phyloP scores from a whole-genome alignment of 2,329 filamentous ascomycete species.

The Talaromyces marneffei region DNA sequence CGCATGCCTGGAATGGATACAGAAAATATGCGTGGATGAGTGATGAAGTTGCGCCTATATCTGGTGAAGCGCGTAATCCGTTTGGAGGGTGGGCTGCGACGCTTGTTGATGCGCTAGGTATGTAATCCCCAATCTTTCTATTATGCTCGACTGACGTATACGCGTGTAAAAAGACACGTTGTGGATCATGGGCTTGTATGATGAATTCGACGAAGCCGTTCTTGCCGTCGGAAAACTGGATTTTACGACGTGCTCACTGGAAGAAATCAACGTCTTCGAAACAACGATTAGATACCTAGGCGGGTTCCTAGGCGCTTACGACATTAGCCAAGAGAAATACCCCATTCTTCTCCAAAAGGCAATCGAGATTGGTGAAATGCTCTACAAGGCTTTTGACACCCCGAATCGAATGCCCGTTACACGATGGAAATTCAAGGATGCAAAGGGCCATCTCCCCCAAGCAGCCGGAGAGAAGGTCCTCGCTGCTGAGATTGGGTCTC shows the following conservation, averaged over 20 bases:
- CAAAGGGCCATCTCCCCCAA: slow-evolving; percentile 21
- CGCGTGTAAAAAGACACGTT: slow-evolving; percentile 55
- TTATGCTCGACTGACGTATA: too few relatives aligned
- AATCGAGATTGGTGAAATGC: slow-evolving; percentile 66
- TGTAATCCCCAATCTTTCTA: not conserved
- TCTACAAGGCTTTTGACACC: slow-evolving; percentile 77
- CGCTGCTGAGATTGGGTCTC: slow-evolving; percentile 35
- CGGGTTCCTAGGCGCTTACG: slow-evolving; percentile 74
- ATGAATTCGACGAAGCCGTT: slow-evolving; percentile 71
- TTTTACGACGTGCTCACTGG: slow-evolving; percentile 63
- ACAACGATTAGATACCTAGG: slow-evolving; percentile 83
- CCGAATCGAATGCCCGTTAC: slow-evolving; percentile 83
- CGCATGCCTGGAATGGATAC: slow-evolving; percentile 74
- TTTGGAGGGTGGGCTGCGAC: slow-evolving; percentile 89
- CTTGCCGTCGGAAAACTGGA: slow-evolving; percentile 63
- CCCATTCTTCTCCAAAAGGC: slow-evolving; percentile 67
- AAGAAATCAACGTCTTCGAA: slow-evolving; percentile 75
- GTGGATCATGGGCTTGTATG: slow-evolving; percentile 71
- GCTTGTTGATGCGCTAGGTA: slow-evolving; percentile 58
- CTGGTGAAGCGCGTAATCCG: slow-evolving; percentile 60
- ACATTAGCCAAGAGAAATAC: slow-evolving; percentile 66
- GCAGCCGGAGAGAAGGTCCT: slow-evolving; percentile 22
- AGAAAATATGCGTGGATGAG: slow-evolving; percentile 69
- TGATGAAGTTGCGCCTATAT: slow-evolving; percentile 74
- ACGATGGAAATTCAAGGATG: slow-evolving; percentile 28